These are phyloP conservation scores for Magnusiomyces suaveolens DNA, from an alignment of 1,139 yeast genomes.

Conservation along the genomic window DNA sequence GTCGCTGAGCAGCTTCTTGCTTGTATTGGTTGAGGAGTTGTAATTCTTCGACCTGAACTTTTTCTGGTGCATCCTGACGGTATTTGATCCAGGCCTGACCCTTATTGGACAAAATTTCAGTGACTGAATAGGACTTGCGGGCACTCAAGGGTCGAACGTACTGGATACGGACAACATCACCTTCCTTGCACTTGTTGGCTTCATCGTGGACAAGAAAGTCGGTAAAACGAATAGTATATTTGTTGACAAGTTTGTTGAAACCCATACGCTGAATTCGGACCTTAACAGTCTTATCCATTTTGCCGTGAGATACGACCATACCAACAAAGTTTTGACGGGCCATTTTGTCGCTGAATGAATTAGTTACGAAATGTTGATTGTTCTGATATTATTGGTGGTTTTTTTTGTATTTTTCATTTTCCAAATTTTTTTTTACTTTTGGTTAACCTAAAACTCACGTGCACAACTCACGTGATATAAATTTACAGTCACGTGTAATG, in stretches of 20 bases:
- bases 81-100: conserved; percentile 87
- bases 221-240: conserved; percentile 67
- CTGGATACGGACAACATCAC: conserved; percentile 90
- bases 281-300: conserved; percentile 90
- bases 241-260: conserved; percentile 62
- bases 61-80: conserved; percentile 59
- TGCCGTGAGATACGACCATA: conserved; percentile 88
- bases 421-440: no score
- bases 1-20: conserved; percentile 27
- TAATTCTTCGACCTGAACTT: conserved; percentile 55
- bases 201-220: conserved; percentile 92
- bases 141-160: conserved; percentile 79
- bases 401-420: no score
- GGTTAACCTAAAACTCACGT: no score
- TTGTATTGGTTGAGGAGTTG: conserved; percentile 40
- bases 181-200: conserved; percentile 83
- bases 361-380: neutral
- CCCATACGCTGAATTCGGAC: conserved; percentile 60
- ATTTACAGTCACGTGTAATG: no score
- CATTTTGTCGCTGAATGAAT: conserved; percentile 36
- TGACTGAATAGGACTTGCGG: conserved; percentile 81
- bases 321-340: conserved; percentile 88
- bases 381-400: no score
- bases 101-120: conserved; percentile 78
- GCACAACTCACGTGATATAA: no score